Percentiles rank a stretch among this genome's conserved stretches.
phyloP scores from a whole-genome alignment of 345 rosid genomes.

The Boechera stricta region DNA sequence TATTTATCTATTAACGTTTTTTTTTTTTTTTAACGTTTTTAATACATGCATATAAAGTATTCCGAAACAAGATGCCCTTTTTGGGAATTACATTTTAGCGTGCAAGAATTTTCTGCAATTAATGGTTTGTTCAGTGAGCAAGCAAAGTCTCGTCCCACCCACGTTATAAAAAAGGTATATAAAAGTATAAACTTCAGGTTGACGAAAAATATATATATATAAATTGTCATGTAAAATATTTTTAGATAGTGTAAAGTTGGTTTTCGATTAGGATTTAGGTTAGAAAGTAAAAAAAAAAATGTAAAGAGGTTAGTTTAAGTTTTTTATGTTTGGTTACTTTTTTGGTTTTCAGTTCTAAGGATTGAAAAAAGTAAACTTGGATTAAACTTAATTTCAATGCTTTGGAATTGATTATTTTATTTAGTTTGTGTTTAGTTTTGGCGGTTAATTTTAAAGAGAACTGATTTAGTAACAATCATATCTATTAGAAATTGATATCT shows the following conservation, averaged over 20 bases:
- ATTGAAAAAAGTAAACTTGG: not conserved
- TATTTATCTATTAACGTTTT: not conserved
- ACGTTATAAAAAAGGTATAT: not conserved
- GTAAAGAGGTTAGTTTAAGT: not conserved
- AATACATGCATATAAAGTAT: slow-evolving; percentile 20
- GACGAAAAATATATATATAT: not conserved
- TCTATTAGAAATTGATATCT: not conserved
- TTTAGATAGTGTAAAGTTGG: not conserved
- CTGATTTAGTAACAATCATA: not conserved
- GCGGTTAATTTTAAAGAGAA: not conserved
- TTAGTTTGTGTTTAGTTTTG: not conserved
- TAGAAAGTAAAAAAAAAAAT: not conserved
- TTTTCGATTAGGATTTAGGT: not conserved
- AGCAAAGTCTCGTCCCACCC: slow-evolving; percentile 17
- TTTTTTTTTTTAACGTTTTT: not conserved
- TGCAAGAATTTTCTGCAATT: slow-evolving; percentile 22
- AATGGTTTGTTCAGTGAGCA: slow-evolving; percentile 13
- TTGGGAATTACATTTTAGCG: slow-evolving; percentile 29
- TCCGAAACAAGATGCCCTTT: not conserved
- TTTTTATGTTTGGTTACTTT: not conserved
- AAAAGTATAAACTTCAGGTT: not conserved
- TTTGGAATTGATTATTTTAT: not conserved
- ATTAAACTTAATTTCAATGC: not conserved
- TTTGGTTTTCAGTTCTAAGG: not conserved
- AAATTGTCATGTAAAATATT: not conserved